A percentile compares a stretch with the other conserved stretches of the same genome.
phyloP scores from a whole-genome alignment of 73 alveolate genomes.

The Tetrahymena elliotti region DNA sequence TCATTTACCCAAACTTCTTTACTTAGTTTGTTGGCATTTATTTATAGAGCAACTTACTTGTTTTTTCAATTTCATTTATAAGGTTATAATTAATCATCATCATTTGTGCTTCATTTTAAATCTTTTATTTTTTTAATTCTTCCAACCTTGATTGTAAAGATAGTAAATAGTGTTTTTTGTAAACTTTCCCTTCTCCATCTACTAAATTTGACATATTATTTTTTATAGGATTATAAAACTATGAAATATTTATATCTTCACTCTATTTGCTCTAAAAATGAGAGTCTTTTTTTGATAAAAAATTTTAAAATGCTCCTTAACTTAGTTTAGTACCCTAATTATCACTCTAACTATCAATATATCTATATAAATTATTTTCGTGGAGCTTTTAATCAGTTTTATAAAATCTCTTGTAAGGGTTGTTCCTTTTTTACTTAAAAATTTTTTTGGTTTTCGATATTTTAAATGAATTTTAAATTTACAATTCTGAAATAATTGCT shows the following conservation, averaged over 20 bases:
- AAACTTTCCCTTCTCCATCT: not conserved
- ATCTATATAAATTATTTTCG: not conserved
- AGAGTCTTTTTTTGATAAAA: not conserved
- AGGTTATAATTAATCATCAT: not conserved
- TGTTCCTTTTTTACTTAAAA: not conserved
- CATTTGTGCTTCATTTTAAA: not conserved
- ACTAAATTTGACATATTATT: not conserved
- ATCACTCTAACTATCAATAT: not conserved
- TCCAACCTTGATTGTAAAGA: not conserved
- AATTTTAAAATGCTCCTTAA: not conserved
- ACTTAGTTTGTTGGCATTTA: not conserved
- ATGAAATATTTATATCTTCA: not conserved
- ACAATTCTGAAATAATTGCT: not conserved
- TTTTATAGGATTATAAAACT: not conserved
- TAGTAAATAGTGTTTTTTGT: not conserved
- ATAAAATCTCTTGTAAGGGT: not conserved
- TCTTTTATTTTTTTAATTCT: not conserved
- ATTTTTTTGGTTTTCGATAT: not conserved
- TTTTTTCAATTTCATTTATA: not conserved
- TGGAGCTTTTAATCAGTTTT: not conserved
- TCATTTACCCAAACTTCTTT: not conserved
- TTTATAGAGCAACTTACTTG: not conserved
- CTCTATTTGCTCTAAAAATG: not conserved
- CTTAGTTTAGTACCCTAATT: not conserved
- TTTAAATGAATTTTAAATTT: not conserved